Evolutionary conservation across 495 filamentous ascomycete genomes (phyloP), one percentile per base, ranked within the genome.

Genomic region (Barbatosphaeria neglecta): DNA sequence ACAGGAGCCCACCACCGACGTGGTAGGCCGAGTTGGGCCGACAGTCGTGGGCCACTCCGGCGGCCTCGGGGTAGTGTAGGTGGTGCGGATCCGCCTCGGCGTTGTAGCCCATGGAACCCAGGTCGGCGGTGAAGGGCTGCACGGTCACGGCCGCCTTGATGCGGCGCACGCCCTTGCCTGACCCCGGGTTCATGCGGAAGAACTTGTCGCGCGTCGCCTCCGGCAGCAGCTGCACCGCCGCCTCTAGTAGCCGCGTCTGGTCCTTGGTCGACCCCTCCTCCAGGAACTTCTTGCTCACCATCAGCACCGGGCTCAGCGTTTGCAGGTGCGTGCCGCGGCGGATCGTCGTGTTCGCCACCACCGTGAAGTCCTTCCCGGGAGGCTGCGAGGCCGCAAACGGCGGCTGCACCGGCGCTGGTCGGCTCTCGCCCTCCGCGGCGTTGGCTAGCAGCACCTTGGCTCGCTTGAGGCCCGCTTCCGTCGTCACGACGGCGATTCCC

Each of bases 21-120:
- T 60, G 46, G 24, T 44, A 61, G 3, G 63, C 63, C n/a, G 60
- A 11, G 27, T 64, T 67, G 5, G 64, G 62, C 3, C 64, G 55
- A 49, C 64, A 67, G 31, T 65, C 55, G 45, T 65, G 62, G 24
- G 51, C 50, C 2, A 67, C 43, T 0, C 44, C 18, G 16, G 56
- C 37, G 5, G 50, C 41, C 43, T 65, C 54, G 0, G 64, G 64
- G 46, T 56, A 67, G 45, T 61, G 59, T 44, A 50, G 49, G 22
- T 51, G 58, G 48, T 67, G 64, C 40, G 48, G 46, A 6, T 53
- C 20, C 3, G 44, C 41, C 11, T 44, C 41, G 1, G 13, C 25
- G 33, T 11, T 38, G 23, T 19, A 48, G 20, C 7, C n/a, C 9
- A 35, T 47, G 23, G 28, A 51, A 7, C 53, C 55, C 15, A 65